Evolutionary conservation across 2,329 filamentous ascomycete genomes (phyloP).

Genomic region (Sphaerulina populicola): DNA sequence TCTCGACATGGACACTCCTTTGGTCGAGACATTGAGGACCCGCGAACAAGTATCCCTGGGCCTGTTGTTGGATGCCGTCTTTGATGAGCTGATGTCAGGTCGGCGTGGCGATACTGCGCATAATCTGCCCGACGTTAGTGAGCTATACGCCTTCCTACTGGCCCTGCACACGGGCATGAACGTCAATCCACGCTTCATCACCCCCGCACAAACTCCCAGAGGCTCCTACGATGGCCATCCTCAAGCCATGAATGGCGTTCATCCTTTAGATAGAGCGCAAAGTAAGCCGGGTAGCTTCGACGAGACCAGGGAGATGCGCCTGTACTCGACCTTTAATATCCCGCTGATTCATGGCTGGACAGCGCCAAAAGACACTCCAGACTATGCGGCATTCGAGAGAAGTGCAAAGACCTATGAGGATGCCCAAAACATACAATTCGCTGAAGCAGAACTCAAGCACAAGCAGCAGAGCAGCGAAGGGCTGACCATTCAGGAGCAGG

Average conservation of each 20-base stretch:
- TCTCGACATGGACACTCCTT: constrained; percentile 55
- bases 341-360: constrained; percentile 92
- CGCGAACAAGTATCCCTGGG: constrained; percentile 83
- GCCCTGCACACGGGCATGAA: constrained; percentile 95
- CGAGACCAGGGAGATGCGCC: constrained; percentile 74
- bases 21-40: constrained; percentile 67
- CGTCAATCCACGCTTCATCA: constrained; percentile 82
- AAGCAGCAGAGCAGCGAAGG: constrained; percentile 58
- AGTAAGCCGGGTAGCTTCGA: constrained; percentile 69
- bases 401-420: constrained; percentile 83
- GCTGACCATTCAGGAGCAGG: constrained; percentile 64
- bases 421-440: constrained; percentile 78
- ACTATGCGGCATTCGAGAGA: constrained; percentile 61
- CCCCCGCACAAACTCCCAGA: constrained; percentile 32
- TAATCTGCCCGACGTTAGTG: constrained; percentile 73
- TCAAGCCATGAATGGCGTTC: constrained; percentile 32
- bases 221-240: constrained; percentile 24
- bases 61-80: constrained; percentile 76
- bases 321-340: constrained; percentile 83
- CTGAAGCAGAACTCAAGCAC: constrained; percentile 77
- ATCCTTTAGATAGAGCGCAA: constrained; percentile 33
- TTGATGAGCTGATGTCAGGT: constrained; percentile 84
- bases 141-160: constrained; percentile 79
- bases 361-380: constrained; percentile 57
- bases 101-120: constrained; percentile 55